These are phyloP conservation scores for Scheffersomyces stipitis DNA, from an alignment of 805 yeast species.

Conservation along the genomic window DNA sequence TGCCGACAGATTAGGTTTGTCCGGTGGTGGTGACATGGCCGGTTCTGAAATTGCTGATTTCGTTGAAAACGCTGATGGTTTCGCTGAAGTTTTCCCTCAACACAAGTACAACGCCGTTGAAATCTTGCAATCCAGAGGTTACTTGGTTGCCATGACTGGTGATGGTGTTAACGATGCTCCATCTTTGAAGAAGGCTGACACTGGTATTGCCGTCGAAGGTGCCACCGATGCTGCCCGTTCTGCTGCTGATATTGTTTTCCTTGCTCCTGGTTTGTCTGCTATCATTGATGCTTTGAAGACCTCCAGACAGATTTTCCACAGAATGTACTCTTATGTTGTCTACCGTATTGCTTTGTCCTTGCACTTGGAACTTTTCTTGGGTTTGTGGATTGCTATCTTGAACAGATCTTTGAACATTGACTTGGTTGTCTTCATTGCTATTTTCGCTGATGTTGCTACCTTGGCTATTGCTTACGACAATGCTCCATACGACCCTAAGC, in stretches of 20 bases:
- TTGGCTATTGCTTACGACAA: slow-evolving; percentile 96
- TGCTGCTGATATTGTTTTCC: slow-evolving; percentile 92
- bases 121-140: slow-evolving; percentile 92
- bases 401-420: slow-evolving; percentile 84
- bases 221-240: slow-evolving; percentile 97
- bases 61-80: slow-evolving; percentile 97
- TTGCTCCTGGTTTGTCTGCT: slow-evolving; percentile 35
- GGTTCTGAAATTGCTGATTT: slow-evolving; percentile 98
- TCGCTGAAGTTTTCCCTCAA: slow-evolving; percentile 98
- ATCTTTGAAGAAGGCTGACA: slow-evolving; percentile 83
- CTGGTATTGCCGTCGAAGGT: slow-evolving; percentile 98
- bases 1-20: slow-evolving; percentile 94
- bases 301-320: slow-evolving; percentile 60
- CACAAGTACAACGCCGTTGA: slow-evolving; percentile 96
- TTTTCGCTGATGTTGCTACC: slow-evolving; percentile 96
- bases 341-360: slow-evolving; percentile 96
- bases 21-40: slow-evolving; percentile 92
- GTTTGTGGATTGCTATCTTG: slow-evolving; percentile 95
- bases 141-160: slow-evolving; percentile 99
- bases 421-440: slow-evolving; percentile 93
- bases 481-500: slow-evolving; percentile 90
- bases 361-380: slow-evolving; percentile 92
- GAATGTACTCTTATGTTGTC: slow-evolving; percentile 97
- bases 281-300: slow-evolving; percentile 57
- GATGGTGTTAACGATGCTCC: slow-evolving; percentile 99